These are phyloP conservation scores for Phytopythium helicoides DNA, from an alignment of 352 stramenopile species.

Conservation along the genomic window DNA sequence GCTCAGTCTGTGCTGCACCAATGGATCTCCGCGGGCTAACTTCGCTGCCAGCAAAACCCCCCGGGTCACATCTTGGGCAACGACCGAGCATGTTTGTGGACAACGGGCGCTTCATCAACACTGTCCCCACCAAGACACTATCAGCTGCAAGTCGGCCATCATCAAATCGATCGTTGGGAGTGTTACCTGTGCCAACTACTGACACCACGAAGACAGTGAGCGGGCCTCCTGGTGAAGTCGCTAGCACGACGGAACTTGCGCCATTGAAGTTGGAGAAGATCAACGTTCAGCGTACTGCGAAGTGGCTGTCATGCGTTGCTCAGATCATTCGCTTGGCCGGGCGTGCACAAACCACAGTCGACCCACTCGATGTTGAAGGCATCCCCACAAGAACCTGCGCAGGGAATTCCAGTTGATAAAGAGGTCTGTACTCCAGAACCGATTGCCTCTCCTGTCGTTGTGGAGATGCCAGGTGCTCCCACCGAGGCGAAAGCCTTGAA, in stretches of 20 bases:
- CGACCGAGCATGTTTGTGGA: conserved; percentile 61
- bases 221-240: not conserved
- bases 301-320: conserved; percentile 60
- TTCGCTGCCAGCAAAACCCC: conserved; percentile 47
- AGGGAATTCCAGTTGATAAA: not conserved
- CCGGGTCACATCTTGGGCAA: conserved; percentile 48
- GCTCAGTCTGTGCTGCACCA: conserved; percentile 43
- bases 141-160: not conserved
- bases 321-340: conserved; percentile 64
- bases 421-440: no score
- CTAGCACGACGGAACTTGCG: conserved; percentile 22
- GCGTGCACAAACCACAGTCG: conserved; percentile 4
- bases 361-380: conserved; percentile 4
- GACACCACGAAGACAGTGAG: not conserved
- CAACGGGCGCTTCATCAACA: conserved; percentile 62
- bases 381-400: conserved; percentile 5
- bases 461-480: no score
- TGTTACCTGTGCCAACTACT: not conserved
- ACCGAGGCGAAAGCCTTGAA: no score
- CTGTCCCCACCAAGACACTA: conserved; percentile 4
- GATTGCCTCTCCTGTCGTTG: no score
- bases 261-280: conserved; percentile 80
- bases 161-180: not conserved
- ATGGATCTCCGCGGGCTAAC: conserved; percentile 59
- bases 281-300: conserved; percentile 72